phyloP scores from a whole-genome alignment of 2,329 filamentous ascomycete genomes.

The Byssochlamys sp. region DNA sequence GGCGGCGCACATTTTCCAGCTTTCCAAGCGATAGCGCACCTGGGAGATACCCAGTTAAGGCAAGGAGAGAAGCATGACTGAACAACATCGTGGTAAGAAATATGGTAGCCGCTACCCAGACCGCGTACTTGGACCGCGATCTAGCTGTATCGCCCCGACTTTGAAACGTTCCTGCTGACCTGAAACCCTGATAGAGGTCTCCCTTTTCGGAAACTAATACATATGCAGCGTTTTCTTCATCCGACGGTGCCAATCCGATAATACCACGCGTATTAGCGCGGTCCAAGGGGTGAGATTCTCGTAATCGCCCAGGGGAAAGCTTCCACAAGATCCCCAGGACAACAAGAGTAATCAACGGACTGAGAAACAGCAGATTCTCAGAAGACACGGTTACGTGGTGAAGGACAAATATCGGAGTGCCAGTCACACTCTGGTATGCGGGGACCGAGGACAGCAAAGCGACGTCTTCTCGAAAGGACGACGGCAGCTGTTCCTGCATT shows the following conservation, averaged over 20 bases:
- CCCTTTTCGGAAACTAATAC: not conserved
- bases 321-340: not conserved
- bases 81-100: not conserved
- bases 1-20: not conserved
- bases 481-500: not conserved
- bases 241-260: not conserved
- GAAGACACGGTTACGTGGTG: not conserved
- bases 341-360: not conserved
- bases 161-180: not conserved
- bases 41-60: not conserved
- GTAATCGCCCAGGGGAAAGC: not conserved
- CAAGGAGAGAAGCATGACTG: not conserved
- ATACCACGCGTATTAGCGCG: not conserved
- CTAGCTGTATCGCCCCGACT: not conserved
- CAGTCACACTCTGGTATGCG: not conserved
- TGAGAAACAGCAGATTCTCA: not conserved
- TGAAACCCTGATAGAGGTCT: not conserved
- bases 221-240: not conserved
- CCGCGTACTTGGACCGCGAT: not conserved
- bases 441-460: not conserved
- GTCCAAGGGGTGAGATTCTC: not conserved
- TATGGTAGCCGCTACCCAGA: not conserved
- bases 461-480: not conserved
- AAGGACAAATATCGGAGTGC: not conserved
- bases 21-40: not conserved